phyloP scores from a whole-genome alignment of 371 early-diverging fungal genomes.

The Dinochytrium kinnereticum region DNA sequence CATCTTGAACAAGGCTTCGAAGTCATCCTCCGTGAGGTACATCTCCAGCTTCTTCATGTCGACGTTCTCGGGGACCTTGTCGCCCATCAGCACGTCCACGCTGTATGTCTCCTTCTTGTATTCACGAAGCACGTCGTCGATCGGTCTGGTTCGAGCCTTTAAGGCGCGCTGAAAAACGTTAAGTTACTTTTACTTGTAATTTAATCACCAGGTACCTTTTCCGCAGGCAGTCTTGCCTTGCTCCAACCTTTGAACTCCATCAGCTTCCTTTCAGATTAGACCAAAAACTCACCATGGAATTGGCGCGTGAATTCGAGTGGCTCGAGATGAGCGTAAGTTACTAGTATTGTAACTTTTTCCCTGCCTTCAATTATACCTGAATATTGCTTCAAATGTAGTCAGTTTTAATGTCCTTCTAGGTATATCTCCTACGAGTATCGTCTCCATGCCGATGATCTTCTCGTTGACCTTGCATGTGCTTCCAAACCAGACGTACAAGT shows the following conservation, averaged over 20 bases:
- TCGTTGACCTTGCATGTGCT: constrained; percentile 21
- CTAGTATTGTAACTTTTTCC: constrained; percentile 9
- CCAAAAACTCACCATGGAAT: constrained; percentile 25
- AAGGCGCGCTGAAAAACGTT: neutral
- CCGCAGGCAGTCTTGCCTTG: constrained; percentile 23
- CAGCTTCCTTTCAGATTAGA: no score
- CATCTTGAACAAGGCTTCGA: constrained; percentile 38
- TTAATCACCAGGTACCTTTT: constrained; percentile 8
- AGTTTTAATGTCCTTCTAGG: neutral
- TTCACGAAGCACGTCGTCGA: constrained; percentile 34
- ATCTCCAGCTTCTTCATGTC: constrained; percentile 41
- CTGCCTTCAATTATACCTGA: neutral
- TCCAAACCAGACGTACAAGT: constrained; percentile 44
- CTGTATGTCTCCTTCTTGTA: constrained; percentile 31
- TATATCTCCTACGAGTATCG: neutral
- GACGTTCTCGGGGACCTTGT: constrained; percentile 34
- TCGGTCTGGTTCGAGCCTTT: constrained; percentile 15
- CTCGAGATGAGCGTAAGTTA: constrained; percentile 38
- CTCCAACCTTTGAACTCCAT: no score
- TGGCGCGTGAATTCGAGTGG: constrained; percentile 31
- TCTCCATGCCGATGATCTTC: constrained; percentile 36
- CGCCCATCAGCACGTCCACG: constrained; percentile 26
- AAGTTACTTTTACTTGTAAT: neutral
- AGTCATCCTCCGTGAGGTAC: constrained; percentile 43
- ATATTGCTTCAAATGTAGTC: constrained; percentile 1